Conservation (phyloP, 2,329 filamentous ascomycete species). For the Neocatenulostroma microsporum region DNA sequence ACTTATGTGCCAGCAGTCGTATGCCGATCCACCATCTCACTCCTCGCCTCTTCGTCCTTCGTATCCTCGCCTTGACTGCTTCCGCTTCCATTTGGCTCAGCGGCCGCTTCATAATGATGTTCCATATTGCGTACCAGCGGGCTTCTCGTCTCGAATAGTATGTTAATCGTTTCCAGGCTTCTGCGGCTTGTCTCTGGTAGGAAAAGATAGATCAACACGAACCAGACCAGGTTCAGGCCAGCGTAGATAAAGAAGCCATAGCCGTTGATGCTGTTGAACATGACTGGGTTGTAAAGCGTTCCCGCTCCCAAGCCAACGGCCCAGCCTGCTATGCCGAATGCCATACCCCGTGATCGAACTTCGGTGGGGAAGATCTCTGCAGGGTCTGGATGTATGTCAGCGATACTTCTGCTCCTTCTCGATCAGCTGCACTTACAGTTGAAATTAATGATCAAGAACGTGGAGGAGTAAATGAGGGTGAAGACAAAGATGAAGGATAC, state of each 20-base stretch:
- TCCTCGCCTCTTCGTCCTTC: too few relatives aligned
- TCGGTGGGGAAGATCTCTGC: conserved; percentile 53
- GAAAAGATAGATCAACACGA: conserved; percentile 44
- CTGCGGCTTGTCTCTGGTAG: conserved; percentile 38
- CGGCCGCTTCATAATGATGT: too few relatives aligned
- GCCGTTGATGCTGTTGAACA: too few relatives aligned
- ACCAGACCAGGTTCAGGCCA: conserved; percentile 44
- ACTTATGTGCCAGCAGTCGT: too few relatives aligned
- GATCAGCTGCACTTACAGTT: conserved; percentile 47
- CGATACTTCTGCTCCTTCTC: conserved; percentile 44
- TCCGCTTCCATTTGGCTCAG: too few relatives aligned
- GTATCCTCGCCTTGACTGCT: too few relatives aligned
- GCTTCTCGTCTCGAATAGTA: too few relatives aligned
- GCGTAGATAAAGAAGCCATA: conserved; percentile 49
- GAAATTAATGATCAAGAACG: conserved; percentile 45
- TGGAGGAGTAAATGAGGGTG: conserved; percentile 46
- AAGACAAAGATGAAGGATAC: conserved; percentile 45
- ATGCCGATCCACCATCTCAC: too few relatives aligned
- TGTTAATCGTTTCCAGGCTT: background rate
- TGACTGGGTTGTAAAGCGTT: conserved; percentile 46
- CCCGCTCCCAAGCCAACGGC: conserved; percentile 50
- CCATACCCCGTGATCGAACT: conserved; percentile 52
- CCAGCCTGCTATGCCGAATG: conserved; percentile 53
- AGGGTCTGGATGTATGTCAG: conserved; percentile 43
- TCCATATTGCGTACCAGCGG: too few relatives aligned